Percentiles rank a stretch among this genome's conserved stretches.
Conservation (phyloP, 768 basidiomycete genomes). For the Tylopilus felleus region DNA sequence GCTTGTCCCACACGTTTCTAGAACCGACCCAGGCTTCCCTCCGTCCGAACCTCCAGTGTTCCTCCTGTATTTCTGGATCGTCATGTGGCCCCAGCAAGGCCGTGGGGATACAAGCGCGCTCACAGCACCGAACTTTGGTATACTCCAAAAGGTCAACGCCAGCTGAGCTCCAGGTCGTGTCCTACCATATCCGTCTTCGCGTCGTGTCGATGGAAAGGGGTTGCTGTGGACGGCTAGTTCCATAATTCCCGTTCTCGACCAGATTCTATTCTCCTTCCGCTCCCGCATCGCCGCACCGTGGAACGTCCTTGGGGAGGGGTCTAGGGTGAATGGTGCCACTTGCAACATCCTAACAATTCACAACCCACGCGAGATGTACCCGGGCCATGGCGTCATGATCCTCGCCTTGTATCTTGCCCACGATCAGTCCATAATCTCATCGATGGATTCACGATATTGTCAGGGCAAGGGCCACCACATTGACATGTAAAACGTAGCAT, state of each 20-base stretch:
- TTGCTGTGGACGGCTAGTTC: conserved; percentile 14
- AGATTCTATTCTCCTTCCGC: neutral
- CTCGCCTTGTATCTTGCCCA: conserved; percentile 5
- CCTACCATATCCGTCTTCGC: conserved; percentile 16
- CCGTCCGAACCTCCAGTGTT: neutral
- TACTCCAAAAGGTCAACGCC: neutral
- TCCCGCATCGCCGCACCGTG: conserved; percentile 7
- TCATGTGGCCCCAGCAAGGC: conserved; percentile 9
- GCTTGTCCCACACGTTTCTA: neutral
- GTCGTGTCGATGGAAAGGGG: conserved; percentile 18
- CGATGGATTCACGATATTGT: conserved; percentile 18
- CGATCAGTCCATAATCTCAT: conserved; percentile 16
- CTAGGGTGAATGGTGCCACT: conserved; percentile 11
- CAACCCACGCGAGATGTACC: conserved; percentile 7
- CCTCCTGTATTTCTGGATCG: neutral
- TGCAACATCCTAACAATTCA: neutral
- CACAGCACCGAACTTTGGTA: conserved; percentile 7
- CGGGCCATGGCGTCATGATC: conserved; percentile 10
- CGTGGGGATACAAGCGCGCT: neutral
- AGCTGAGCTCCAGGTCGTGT: neutral
- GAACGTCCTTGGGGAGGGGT: conserved; percentile 10
- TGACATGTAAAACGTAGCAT: neutral
- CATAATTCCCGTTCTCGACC: conserved; percentile 17
- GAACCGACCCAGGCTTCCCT: neutral
- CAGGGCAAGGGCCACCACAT: neutral